Conservation (phyloP, 164 flowering plant species). For the Paratinospora sagittata region DNA sequence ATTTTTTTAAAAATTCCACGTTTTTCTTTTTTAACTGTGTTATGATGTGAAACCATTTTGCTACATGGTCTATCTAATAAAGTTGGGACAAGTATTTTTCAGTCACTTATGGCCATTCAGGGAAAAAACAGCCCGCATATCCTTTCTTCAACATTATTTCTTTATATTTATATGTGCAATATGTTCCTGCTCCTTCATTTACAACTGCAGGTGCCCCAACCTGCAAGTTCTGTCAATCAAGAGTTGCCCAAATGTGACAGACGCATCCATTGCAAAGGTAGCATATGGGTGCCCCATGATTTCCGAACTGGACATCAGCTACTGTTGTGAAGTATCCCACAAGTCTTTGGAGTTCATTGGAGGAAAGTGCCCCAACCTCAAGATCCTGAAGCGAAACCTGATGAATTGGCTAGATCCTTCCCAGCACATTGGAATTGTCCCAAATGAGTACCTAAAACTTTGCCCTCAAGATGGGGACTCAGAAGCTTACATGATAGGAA, state of each 20-base stretch:
- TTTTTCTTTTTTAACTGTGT: too few relatives aligned
- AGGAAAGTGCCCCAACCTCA: constrained; percentile 50
- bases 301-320: constrained; percentile 71
- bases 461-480: constrained; percentile 73
- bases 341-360: constrained; percentile 60
- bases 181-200: constrained; percentile 5
- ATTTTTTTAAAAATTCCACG: too few relatives aligned
- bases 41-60: too few relatives aligned
- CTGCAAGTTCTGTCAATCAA: constrained; percentile 68
- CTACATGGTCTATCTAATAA: too few relatives aligned
- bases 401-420: constrained; percentile 82
- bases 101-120: not conserved
- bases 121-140: not conserved
- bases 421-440: constrained; percentile 57
- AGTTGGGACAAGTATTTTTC: not conserved
- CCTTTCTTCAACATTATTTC: not conserved
- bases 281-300: constrained; percentile 54
- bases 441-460: constrained; percentile 61
- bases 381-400: constrained; percentile 51
- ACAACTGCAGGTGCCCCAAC: constrained; percentile 54
- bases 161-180: not conserved
- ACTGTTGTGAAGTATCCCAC: constrained; percentile 71
- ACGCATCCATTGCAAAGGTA: constrained; percentile 42
- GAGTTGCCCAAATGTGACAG: constrained; percentile 69
- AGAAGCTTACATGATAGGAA: constrained; percentile 64